Percentiles rank a stretch among this genome's conserved stretches.
Evolutionary conservation across 1,284 basidiomycete species (phyloP).

Genomic region (Tremellales sp.): DNA sequence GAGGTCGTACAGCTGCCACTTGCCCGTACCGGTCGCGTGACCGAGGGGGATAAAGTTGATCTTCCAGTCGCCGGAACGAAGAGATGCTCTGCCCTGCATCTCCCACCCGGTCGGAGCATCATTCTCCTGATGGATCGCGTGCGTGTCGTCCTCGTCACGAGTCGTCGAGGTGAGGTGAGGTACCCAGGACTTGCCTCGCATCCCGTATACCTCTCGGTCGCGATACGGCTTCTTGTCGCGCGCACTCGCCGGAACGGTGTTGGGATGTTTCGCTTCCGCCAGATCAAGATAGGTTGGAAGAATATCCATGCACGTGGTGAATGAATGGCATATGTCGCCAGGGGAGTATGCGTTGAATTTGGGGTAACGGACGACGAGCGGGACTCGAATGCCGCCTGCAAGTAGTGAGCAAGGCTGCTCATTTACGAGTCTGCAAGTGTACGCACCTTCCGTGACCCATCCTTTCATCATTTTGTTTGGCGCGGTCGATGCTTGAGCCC

Average conservation of each 20-base stretch:
- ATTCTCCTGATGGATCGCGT: constrained; percentile 8
- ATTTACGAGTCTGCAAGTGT: no score
- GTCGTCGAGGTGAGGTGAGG: constrained; percentile 1
- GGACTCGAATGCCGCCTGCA: constrained; percentile 5
- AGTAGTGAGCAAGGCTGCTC: no score
- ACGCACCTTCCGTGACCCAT: not conserved
- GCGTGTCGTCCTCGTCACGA: not conserved
- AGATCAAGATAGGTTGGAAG: constrained; percentile 38
- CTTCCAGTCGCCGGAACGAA: constrained; percentile 25
- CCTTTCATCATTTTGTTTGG: not conserved
- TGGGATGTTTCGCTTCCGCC: constrained; percentile 19
- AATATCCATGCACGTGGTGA: constrained; percentile 43
- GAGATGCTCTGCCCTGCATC: constrained; percentile 22
- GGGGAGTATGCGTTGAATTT: not conserved
- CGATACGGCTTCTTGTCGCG: constrained; percentile 3
- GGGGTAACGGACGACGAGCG: not conserved
- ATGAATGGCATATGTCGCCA: constrained; percentile 14
- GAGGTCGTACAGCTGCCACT: constrained; percentile 36
- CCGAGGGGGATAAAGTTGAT: constrained; percentile 13
- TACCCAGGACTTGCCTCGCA: constrained; percentile 20
- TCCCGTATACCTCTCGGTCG: constrained; percentile 10
- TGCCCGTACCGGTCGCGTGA: constrained; percentile 17
- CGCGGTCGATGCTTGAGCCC: constrained; percentile 12
- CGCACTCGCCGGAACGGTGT: not conserved
- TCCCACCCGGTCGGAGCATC: no score